A percentile compares a stretch with the other conserved stretches of the same genome.
These are phyloP conservation scores for Scutellaria baicalensis DNA, from an alignment of 257 asterid genomes.

Conservation along the genomic window DNA sequence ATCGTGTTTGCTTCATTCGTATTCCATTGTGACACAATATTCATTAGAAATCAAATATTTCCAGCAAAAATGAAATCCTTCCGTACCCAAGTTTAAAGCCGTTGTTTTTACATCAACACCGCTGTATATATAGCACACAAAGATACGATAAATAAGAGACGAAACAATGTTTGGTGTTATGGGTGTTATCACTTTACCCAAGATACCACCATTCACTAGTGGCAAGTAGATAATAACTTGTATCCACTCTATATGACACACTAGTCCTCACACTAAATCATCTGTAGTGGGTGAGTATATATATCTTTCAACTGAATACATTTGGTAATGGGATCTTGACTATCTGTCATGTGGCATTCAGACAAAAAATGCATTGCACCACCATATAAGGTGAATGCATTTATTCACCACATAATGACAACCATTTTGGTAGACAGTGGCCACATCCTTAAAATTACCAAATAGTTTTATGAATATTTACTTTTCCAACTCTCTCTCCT, in stretches of 20 bases:
- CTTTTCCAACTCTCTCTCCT: no score
- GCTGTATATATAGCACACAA: no score
- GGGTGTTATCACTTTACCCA: no score
- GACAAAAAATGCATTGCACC: constrained; percentile 11
- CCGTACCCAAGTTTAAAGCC: neutral
- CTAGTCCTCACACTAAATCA: neutral
- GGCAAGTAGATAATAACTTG: no score
- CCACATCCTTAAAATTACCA: neutral
- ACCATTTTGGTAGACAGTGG: neutral
- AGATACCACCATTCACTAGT: no score
- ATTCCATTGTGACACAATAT: neutral
- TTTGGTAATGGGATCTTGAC: neutral
- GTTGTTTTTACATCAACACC: no score
- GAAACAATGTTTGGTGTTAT: no score
- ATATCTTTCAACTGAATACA: constrained; percentile 8
- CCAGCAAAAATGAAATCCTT: neutral
- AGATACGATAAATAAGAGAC: no score
- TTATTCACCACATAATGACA: constrained; percentile 6
- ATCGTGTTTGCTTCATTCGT: neutral
- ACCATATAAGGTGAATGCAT: neutral
- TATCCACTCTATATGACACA: neutral
- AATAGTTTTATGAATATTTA: neutral
- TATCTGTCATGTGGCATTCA: neutral
- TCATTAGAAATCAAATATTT: neutral
- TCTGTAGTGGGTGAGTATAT: neutral